Conservation (phyloP, 2,329 filamentous ascomycete genomes). For the Botryotinia globosa region DNA sequence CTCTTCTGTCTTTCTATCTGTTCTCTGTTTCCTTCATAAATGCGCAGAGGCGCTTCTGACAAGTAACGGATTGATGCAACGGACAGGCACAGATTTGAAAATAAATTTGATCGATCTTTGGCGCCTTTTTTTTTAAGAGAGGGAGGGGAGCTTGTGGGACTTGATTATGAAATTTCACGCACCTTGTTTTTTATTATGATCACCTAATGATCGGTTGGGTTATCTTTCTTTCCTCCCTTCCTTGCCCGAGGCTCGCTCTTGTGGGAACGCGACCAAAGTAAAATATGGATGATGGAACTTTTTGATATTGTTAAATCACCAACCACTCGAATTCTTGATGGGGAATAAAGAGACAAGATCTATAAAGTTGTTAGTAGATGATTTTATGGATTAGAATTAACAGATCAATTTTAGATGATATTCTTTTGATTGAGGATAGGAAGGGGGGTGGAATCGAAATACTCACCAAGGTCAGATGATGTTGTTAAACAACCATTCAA, state of each 20-base stretch:
- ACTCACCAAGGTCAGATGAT: conserved; percentile 9
- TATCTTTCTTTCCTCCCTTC: not conserved
- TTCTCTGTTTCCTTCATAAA: not conserved
- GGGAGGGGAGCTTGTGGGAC: conserved; percentile 1
- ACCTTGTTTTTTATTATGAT: conserved; percentile 8
- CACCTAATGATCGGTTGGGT: conserved; percentile 1
- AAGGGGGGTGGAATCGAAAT: not conserved
- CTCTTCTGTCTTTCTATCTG: not conserved
- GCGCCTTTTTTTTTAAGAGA: not conserved
- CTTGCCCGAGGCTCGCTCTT: not conserved
- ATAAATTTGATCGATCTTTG: conserved; percentile 15
- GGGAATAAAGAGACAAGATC: not conserved
- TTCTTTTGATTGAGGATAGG: not conserved
- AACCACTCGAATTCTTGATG: conserved; percentile 1
- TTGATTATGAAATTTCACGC: conserved; percentile 20
- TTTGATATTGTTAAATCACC: not conserved
- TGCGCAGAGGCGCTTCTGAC: conserved; percentile 14
- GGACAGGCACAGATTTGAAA: conserved; percentile 18
- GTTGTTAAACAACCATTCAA: not conserved
- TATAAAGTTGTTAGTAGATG: conserved; percentile 10
- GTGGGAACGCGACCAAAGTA: not conserved
- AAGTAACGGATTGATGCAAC: conserved; percentile 15
- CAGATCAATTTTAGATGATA: not conserved
- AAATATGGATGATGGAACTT: not conserved
- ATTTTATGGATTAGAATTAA: not conserved